Conservation (phyloP, 179 eudicot genomes). For the Silene vulgaris region DNA sequence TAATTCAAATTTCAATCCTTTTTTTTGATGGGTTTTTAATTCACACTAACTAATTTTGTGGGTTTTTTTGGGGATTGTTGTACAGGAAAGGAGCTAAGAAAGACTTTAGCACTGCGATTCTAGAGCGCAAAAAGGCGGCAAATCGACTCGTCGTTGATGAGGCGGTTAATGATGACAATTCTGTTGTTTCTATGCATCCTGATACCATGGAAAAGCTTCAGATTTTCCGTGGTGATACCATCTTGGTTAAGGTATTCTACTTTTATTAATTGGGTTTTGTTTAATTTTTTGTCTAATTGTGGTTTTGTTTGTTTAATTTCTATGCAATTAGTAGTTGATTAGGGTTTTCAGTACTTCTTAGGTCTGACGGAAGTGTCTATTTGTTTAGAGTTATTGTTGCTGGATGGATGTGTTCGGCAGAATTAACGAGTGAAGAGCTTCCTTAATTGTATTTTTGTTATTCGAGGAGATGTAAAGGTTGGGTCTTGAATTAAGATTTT, state of each 20-base stretch:
- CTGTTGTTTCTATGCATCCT: conserved; percentile 67
- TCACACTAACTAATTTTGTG: not conserved
- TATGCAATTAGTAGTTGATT: not conserved
- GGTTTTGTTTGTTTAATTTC: not conserved
- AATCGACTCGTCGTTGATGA: conserved; percentile 78
- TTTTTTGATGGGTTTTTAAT: not conserved
- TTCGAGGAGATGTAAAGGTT: not conserved
- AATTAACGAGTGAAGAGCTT: not conserved
- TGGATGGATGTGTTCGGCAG: not conserved
- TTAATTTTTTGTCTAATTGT: not conserved
- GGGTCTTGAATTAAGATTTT: not conserved
- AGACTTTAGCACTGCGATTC: conserved; percentile 74
- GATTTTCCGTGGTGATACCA: conserved; percentile 76
- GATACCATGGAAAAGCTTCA: conserved; percentile 83
- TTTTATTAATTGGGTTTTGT: not conserved
- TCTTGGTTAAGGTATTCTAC: conserved; percentile 56
- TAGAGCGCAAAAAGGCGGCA: conserved; percentile 70
- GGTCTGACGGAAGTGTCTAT: too few relatives aligned
- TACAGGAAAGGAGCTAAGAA: conserved; percentile 65
- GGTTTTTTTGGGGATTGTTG: conserved; percentile 5
- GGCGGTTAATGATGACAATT: conserved; percentile 71
- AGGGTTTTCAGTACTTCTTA: not conserved
- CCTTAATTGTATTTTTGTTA: not conserved
- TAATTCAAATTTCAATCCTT: not conserved
- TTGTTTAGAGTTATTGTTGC: not conserved